These are phyloP conservation scores for Penicillium decumbens DNA, from an alignment of 2,329 filamentous ascomycete genomes.

Conservation along the genomic window DNA sequence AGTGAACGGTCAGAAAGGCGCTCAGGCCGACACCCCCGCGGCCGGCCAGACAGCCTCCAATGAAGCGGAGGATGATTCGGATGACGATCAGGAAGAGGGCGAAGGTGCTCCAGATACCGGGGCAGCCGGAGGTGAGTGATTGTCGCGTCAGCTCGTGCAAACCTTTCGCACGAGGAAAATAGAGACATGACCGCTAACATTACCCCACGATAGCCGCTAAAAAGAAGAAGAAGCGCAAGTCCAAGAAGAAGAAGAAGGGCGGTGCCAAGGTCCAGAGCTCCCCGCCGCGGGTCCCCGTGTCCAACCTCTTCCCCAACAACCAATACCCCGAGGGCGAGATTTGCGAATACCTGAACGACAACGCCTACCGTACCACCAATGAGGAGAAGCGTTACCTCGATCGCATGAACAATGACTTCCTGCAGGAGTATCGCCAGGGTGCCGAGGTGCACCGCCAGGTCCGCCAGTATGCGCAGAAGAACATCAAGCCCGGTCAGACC, in stretches of 20 bases:
- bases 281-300: slow-evolving; percentile 69
- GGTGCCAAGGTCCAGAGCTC: slow-evolving; percentile 66
- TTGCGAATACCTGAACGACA: slow-evolving; percentile 72
- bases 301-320: slow-evolving; percentile 67
- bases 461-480: slow-evolving; percentile 74
- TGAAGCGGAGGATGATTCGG: slow-evolving; percentile 52
- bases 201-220: slow-evolving; percentile 45
- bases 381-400: slow-evolving; percentile 82
- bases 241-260: slow-evolving; percentile 63
- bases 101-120: slow-evolving; percentile 38
- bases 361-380: slow-evolving; percentile 70
- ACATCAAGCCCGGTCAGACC: slow-evolving; percentile 73
- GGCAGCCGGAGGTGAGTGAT: slow-evolving; percentile 34
- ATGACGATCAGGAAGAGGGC: slow-evolving; percentile 52
- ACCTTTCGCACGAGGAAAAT: neutral
- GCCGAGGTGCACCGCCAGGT: slow-evolving; percentile 89
- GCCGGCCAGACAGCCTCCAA: slow-evolving; percentile 37
- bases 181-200: slow-evolving; percentile 6
- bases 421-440: slow-evolving; percentile 74
- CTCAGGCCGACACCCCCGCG: slow-evolving; percentile 30
- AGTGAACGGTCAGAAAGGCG: slow-evolving; percentile 41
- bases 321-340: slow-evolving; percentile 74
- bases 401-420: slow-evolving; percentile 72
- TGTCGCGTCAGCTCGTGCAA: neutral
- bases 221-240: slow-evolving; percentile 82